Conservation (phyloP, 306 rosid species). For the Sindora glabra region DNA sequence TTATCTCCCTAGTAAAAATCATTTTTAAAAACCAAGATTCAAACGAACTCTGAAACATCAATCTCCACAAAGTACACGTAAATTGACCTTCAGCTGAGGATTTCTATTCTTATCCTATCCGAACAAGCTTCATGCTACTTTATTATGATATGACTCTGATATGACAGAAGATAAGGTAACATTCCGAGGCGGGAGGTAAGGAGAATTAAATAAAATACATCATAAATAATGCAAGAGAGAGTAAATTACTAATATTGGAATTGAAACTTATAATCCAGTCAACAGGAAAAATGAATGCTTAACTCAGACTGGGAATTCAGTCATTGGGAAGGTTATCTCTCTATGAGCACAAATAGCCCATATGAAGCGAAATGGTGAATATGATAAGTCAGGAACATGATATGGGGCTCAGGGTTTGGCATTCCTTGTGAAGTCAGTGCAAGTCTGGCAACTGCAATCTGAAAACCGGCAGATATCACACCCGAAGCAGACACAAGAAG, state of each 20-base stretch:
- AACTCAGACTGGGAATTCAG: conserved; percentile 21
- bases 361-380: background rate
- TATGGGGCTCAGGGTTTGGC: conserved; percentile 40
- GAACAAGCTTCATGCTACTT: no score
- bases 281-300: conserved; percentile 24
- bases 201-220: background rate
- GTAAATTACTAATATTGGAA: conserved; percentile 15
- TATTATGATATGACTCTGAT: no score
- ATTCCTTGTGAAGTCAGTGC: conserved; percentile 83
- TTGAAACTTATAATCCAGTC: conserved; percentile 31
- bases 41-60: no score
- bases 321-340: conserved; percentile 2
- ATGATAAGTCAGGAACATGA: background rate
- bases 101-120: no score
- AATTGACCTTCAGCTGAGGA: no score
- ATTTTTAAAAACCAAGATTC: no score
- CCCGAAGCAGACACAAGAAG: conserved; percentile 93
- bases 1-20: no score
- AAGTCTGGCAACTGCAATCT: conserved; percentile 95
- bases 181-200: no score
- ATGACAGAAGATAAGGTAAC: no score
- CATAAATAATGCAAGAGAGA: background rate
- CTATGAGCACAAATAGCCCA: conserved; percentile 8
- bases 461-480: conserved; percentile 87
- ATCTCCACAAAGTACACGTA: no score